phyloP scores from a whole-genome alignment of 1,139 yeast genomes.

The Pichia sp. region DNA sequence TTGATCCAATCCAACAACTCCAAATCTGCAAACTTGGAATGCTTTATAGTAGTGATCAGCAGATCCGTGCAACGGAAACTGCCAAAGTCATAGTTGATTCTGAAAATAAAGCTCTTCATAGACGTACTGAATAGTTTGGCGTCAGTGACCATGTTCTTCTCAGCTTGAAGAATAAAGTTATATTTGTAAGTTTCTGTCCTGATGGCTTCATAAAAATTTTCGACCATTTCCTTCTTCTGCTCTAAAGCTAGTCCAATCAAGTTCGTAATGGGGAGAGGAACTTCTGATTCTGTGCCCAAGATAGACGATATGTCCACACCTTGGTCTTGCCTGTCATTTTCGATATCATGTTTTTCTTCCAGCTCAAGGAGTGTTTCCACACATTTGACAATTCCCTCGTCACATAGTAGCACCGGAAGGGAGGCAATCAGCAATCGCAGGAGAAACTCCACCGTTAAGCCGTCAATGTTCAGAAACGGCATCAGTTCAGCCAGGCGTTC shows the following conservation, averaged over 20 bases:
- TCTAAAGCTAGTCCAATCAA: conserved; percentile 1
- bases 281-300: conserved; percentile 1
- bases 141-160: background rate
- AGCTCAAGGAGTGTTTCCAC: conserved; percentile 5
- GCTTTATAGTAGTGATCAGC: background rate
- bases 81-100: conserved; percentile 18
- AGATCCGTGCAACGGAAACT: conserved; percentile 14
- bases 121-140: conserved; percentile 17
- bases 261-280: background rate
- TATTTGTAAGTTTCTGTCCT: conserved; percentile 2
- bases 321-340: background rate
- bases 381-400: background rate
- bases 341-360: background rate
- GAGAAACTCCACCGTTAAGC: background rate
- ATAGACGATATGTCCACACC: conserved; percentile 2
- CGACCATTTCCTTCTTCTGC: conserved; percentile 2
- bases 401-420: conserved; percentile 4
- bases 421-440: conserved; percentile 7
- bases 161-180: conserved; percentile 1
- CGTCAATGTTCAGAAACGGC: background rate
- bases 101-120: conserved; percentile 23
- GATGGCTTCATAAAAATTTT: background rate
- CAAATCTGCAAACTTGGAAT: conserved; percentile 11
- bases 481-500: conserved; percentile 1
- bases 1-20: conserved; percentile 24